phyloP scores from a whole-genome alignment of 2,329 filamentous ascomycete species.

The Penicillium rolfsii region DNA sequence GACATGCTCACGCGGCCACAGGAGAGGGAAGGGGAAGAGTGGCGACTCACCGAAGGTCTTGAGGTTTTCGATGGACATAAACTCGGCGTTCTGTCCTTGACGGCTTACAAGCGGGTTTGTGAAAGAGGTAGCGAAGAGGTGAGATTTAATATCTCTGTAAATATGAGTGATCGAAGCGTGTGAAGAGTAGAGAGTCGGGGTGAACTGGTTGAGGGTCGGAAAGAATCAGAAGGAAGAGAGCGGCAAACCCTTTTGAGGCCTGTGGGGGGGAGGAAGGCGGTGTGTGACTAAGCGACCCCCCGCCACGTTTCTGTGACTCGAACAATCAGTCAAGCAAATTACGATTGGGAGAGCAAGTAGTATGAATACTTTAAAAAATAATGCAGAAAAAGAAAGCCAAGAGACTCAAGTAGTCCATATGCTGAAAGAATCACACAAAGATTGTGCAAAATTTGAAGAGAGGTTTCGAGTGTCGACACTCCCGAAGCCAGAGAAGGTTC shows the following conservation, averaged over 20 bases:
- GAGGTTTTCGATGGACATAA: slow-evolving; percentile 99
- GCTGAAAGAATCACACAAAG: neutral
- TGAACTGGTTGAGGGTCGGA: slow-evolving; percentile 27
- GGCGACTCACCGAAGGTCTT: slow-evolving; percentile 81
- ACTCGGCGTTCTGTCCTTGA: slow-evolving; percentile 73
- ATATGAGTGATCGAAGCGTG: slow-evolving; percentile 29
- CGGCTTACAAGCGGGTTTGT: slow-evolving; percentile 44
- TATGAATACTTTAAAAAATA: neutral
- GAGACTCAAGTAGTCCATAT: neutral
- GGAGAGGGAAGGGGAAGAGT: slow-evolving; percentile 30
- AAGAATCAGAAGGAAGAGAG: slow-evolving; percentile 35
- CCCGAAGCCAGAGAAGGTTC: neutral
- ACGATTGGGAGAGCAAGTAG: neutral
- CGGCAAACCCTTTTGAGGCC: slow-evolving; percentile 44
- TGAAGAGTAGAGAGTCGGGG: slow-evolving; percentile 18
- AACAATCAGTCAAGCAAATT: neutral
- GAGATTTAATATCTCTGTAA: slow-evolving; percentile 41
- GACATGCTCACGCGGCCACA: slow-evolving; percentile 12
- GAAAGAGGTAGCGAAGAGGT: slow-evolving; percentile 29
- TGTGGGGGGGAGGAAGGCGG: slow-evolving; percentile 41
- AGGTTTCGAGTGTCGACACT: neutral
- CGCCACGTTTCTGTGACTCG: neutral
- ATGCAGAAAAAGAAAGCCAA: neutral
- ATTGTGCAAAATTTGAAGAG: neutral
- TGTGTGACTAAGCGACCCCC: slow-evolving; percentile 35